Conservation (phyloP, 192 early-diverging fungal genomes). For the Coemansia nantahalensis region DNA sequence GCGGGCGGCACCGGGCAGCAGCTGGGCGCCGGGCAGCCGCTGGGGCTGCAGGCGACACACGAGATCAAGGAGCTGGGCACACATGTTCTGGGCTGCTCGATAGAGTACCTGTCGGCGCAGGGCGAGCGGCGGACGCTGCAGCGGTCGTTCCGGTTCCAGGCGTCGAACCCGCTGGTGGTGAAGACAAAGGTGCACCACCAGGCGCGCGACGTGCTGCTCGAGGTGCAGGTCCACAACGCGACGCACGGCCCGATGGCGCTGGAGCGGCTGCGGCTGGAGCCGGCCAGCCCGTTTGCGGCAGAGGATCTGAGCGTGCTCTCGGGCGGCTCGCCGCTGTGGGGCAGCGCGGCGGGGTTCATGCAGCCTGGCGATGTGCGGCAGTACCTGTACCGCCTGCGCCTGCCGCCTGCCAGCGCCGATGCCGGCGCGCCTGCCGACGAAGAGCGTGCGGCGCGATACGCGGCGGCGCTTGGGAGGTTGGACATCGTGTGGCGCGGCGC, state of each 20-base stretch:
- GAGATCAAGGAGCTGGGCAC: conserved; percentile 96
- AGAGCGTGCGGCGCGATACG: conserved; percentile 55
- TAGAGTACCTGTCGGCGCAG: conserved; percentile 72
- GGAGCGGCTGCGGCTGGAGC: conserved; percentile 85
- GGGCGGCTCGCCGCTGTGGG: conserved; percentile 28
- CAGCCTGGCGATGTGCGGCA: conserved; percentile 82
- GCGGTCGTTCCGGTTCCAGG: conserved; percentile 96
- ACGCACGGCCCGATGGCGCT: conserved; percentile 75
- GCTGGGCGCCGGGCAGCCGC: conserved; percentile 67
- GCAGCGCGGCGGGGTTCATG: conserved; percentile 23
- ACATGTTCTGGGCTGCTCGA: conserved; percentile 86
- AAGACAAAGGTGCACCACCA: conserved; percentile 95
- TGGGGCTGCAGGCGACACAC: conserved; percentile 79
- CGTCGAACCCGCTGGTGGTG: conserved; percentile 90
- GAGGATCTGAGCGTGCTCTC: conserved; percentile 31
- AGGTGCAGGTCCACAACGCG: conserved; percentile 94
- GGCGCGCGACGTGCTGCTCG: conserved; percentile 66
- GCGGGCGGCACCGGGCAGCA: conserved; percentile 25
- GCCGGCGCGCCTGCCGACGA: conserved; percentile 46
- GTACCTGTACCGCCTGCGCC: conserved; percentile 83
- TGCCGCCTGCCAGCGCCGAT: conserved; percentile 56
- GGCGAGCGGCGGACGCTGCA: conserved; percentile 70
- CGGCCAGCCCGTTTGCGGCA: conserved; percentile 67
- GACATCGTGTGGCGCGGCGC: conserved; percentile 95
- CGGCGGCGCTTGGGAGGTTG: conserved; percentile 85